Evolutionary conservation across 768 basidiomycete species (phyloP).

Genomic region (Dictyophora rubrovolvata): DNA sequence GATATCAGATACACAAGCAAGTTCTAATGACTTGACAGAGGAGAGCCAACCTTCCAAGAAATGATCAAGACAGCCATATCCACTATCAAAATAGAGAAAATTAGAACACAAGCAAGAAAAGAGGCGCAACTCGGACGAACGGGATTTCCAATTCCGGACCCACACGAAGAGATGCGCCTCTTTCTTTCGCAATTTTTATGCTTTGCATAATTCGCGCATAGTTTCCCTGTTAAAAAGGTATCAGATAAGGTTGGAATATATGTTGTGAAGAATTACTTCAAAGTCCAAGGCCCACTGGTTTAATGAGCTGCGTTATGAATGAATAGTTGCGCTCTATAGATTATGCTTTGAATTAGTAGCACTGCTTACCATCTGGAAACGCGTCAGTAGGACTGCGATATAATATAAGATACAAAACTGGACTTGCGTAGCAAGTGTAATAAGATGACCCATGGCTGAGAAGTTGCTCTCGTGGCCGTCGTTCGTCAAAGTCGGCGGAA

Average conservation of each 20-base stretch:
- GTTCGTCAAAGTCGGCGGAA: background rate
- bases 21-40: background rate
- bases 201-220: conserved; percentile 83
- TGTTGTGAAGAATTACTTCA: conserved; percentile 39
- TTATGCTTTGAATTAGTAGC: background rate
- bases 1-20: background rate
- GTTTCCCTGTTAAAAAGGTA: conserved; percentile 58
- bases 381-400: no score
- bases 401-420: background rate
- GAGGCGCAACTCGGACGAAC: conserved; percentile 31
- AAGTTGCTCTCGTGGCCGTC: background rate
- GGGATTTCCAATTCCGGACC: conserved; percentile 97
- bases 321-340: no score
- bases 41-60: conserved; percentile 77
- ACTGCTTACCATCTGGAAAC: conserved; percentile 2
- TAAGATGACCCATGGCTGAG: conserved; percentile 63
- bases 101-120: background rate
- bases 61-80: conserved; percentile 96
- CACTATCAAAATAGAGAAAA: conserved; percentile 34
- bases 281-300: conserved; percentile 99
- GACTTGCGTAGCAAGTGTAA: conserved; percentile 79
- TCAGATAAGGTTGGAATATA: background rate
- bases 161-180: conserved; percentile 84
- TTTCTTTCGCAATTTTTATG: conserved; percentile 77
- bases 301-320: conserved; percentile 53